These are phyloP conservation scores for Carex cristatella DNA, from an alignment of 176 grass and related monocot genomes.

Conservation along the genomic window DNA sequence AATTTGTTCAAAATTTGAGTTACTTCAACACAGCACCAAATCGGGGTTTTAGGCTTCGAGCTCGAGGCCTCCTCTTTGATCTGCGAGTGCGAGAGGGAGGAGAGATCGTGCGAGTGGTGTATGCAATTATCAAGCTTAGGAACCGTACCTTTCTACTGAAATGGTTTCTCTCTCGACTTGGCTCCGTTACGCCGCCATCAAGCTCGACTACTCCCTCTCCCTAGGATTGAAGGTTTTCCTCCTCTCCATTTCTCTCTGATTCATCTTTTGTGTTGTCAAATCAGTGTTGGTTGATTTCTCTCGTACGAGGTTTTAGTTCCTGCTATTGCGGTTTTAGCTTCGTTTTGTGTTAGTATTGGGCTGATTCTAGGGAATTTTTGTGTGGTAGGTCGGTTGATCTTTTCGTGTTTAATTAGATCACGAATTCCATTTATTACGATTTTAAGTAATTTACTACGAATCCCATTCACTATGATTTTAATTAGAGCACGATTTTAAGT, in stretches of 20 bases:
- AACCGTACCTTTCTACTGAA: neutral
- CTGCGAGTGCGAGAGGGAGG: neutral
- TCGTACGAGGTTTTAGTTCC: neutral
- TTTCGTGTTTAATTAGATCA: too few relatives aligned
- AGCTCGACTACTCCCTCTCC: constrained; percentile 80
- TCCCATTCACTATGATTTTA: too few relatives aligned
- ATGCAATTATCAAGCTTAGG: neutral
- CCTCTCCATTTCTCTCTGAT: neutral
- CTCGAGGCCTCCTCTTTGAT: neutral
- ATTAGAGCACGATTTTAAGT: too few relatives aligned
- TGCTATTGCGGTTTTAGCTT: neutral
- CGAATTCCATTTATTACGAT: neutral
- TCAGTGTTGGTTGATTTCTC: neutral
- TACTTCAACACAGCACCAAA: neutral
- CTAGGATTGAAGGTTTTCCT: constrained; percentile 57
- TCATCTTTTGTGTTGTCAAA: neutral
- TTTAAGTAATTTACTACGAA: too few relatives aligned
- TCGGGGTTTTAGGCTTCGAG: constrained; percentile 9
- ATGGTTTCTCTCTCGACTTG: constrained; percentile 86
- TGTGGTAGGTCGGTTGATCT: neutral
- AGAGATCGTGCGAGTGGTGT: neutral
- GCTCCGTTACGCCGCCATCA: constrained; percentile 81
- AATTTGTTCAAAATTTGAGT: too few relatives aligned
- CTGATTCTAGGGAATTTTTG: neutral
- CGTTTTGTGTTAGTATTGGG: neutral